Percentiles rank a stretch among this genome's conserved stretches.
Evolutionary conservation across 2,329 filamentous ascomycete species (phyloP).

Genomic region (Trichophyton benhamiae): DNA sequence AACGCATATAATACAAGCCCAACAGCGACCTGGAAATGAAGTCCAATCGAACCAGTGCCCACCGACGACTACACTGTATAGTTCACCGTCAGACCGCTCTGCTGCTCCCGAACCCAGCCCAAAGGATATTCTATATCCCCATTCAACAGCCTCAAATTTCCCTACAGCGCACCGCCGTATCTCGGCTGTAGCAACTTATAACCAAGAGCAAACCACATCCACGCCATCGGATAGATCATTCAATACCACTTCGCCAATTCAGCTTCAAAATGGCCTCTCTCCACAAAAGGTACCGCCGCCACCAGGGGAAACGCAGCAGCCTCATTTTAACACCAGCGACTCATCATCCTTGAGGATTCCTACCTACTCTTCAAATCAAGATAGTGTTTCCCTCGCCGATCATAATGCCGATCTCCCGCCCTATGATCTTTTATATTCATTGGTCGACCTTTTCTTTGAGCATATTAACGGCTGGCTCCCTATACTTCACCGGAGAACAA

Average conservation of each 20-base stretch:
- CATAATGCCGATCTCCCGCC: conserved; percentile 59
- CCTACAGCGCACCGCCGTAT: conserved; percentile 33
- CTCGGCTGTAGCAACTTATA: conserved; percentile 31
- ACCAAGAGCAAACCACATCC: conserved; percentile 38
- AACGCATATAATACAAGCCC: conserved; percentile 34
- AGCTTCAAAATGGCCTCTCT: conserved; percentile 17
- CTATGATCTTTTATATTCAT: conserved; percentile 58
- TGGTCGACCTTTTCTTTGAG: conserved; percentile 67
- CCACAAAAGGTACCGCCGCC: conserved; percentile 18
- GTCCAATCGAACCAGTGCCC: not conserved
- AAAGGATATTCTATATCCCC: conserved; percentile 49
- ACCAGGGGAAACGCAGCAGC: conserved; percentile 15
- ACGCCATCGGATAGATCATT: conserved; percentile 26
- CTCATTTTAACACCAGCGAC: conserved; percentile 36
- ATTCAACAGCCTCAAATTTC: conserved; percentile 43
- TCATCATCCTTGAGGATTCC: conserved; percentile 33
- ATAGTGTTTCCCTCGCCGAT: conserved; percentile 31
- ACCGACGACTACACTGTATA: conserved; percentile 20
- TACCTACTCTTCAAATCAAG: conserved; percentile 41
- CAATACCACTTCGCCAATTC: conserved; percentile 18
- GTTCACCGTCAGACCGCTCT: conserved; percentile 41
- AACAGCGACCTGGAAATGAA: conserved; percentile 1
- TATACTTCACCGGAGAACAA: conserved; percentile 74
- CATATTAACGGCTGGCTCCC: conserved; percentile 78
- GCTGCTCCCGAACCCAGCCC: conserved; percentile 42